phyloP scores from a whole-genome alignment of 176 grass and related monocot species.

The Bromus sterilis region DNA sequence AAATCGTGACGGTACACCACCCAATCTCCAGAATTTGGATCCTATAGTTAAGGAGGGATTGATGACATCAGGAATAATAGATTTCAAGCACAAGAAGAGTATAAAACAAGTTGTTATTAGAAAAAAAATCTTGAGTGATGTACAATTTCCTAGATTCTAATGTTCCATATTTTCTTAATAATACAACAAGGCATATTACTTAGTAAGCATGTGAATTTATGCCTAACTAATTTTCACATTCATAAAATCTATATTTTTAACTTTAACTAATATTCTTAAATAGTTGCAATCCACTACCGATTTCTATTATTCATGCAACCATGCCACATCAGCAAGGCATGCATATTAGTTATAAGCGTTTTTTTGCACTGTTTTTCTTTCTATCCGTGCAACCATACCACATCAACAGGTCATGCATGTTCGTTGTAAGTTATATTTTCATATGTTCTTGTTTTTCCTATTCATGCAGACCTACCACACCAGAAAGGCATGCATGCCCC shows the following conservation, averaged over 20 bases:
- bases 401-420: too few relatives aligned
- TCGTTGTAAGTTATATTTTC: too few relatives aligned
- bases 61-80: background rate
- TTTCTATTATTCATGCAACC: too few relatives aligned
- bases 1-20: constrained; percentile 25
- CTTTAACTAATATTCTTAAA: too few relatives aligned
- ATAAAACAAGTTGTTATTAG: background rate
- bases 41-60: background rate
- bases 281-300: too few relatives aligned
- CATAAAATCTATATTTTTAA: background rate
- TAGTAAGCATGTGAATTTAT: background rate
- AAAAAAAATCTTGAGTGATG: background rate
- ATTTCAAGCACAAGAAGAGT: background rate
- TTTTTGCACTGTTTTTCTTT: too few relatives aligned
- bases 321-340: too few relatives aligned
- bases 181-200: background rate
- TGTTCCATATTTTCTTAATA: background rate
- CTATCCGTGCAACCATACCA: too few relatives aligned
- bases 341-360: too few relatives aligned
- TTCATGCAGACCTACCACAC: too few relatives aligned
- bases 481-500: too few relatives aligned
- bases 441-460: too few relatives aligned
- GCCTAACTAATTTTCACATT: background rate
- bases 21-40: constrained; percentile 30
- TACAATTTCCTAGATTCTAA: background rate